A percentile compares a stretch with the other conserved stretches of the same genome.
These are phyloP conservation scores for Thermothelomyces thermophilus DNA, from an alignment of 2,329 filamentous ascomycete species.

Conservation along the genomic window DNA sequence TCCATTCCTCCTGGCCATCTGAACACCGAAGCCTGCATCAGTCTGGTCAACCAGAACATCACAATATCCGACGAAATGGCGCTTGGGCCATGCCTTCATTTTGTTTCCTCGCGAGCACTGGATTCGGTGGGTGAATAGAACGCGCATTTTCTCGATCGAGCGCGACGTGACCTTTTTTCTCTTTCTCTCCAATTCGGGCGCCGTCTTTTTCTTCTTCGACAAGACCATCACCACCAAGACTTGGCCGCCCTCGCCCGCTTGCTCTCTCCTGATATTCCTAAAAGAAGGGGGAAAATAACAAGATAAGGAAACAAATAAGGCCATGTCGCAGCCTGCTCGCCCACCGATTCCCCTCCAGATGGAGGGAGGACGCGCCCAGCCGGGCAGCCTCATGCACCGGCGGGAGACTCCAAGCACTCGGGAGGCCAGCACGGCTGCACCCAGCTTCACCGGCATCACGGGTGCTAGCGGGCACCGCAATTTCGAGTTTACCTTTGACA, in stretches of 20 bases:
- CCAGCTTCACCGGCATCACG: background rate
- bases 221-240: background rate
- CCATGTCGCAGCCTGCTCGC: background rate
- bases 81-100: background rate
- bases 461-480: background rate
- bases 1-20: too few relatives aligned
- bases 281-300: background rate
- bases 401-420: background rate
- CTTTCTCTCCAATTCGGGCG: background rate
- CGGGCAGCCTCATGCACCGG: slow-evolving; percentile 7
- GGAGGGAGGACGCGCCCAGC: slow-evolving; percentile 11
- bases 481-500: slow-evolving; percentile 8
- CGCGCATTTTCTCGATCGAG: background rate
- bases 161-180: background rate
- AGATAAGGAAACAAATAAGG: background rate
- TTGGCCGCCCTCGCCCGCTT: background rate
- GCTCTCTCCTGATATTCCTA: background rate
- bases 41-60: background rate
- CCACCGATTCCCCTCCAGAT: slow-evolving; percentile 10
- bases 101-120: background rate
- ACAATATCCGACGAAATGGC: background rate
- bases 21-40: background rate
- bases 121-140: background rate
- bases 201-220: background rate
- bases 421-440: background rate